Evolutionary conservation across 345 rosid species (phyloP).

Genomic region (Capsella bursapastoris): DNA sequence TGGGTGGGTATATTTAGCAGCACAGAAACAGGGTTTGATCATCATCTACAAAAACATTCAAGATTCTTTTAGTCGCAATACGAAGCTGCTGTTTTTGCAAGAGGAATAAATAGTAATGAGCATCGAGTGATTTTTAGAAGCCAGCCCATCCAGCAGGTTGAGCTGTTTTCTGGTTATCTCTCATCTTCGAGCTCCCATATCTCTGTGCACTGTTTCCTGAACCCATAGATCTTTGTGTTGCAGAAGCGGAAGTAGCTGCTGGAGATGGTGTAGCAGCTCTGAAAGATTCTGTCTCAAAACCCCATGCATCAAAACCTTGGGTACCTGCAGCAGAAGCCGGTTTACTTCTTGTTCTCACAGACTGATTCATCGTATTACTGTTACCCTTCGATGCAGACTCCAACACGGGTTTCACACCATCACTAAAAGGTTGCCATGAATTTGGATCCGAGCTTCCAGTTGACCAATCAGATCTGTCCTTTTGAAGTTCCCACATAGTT

Average conservation of each 20-base stretch:
- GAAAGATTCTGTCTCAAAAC: constrained; percentile 80
- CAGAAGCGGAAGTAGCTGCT: constrained; percentile 47
- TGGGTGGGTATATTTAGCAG: constrained; percentile 27
- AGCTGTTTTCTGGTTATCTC: constrained; percentile 56
- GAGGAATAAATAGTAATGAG: constrained; percentile 4
- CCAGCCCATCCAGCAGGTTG: constrained; percentile 99
- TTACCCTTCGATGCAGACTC: constrained; percentile 52
- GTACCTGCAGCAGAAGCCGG: constrained; percentile 54
- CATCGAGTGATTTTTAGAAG: constrained; percentile 52
- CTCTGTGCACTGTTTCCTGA: constrained; percentile 57
- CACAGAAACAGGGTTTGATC: constrained; percentile 25
- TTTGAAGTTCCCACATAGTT: constrained; percentile 48
- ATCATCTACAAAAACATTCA: constrained; percentile 41
- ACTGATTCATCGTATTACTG: constrained; percentile 42
- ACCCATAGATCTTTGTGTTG: constrained; percentile 49
- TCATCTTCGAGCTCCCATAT: constrained; percentile 49
- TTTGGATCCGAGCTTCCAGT: constrained; percentile 55
- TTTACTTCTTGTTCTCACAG: constrained; percentile 63
- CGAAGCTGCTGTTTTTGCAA: constrained; percentile 9
- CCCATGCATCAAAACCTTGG: constrained; percentile 69
- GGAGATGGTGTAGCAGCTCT: constrained; percentile 54
- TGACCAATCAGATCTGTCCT: constrained; percentile 58
- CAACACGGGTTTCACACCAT: constrained; percentile 54
- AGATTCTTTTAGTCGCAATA: constrained; percentile 31
- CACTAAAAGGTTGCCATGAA: constrained; percentile 83